These are phyloP conservation scores for Hypsizygus marmoreus DNA, from an alignment of 768 basidiomycete species.

Conservation along the genomic window DNA sequence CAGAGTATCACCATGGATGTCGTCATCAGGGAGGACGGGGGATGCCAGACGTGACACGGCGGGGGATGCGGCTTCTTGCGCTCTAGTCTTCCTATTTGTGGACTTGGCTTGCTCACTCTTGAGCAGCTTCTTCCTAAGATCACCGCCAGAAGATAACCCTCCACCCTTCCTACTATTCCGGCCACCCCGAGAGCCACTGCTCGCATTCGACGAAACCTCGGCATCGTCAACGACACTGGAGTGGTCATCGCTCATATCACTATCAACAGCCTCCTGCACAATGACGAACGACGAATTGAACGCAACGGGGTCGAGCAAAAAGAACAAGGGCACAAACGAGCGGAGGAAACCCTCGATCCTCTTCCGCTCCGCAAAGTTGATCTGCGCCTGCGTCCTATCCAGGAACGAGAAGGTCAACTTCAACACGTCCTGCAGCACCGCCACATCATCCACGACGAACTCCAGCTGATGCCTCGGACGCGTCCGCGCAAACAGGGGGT, in stretches of 20 bases:
- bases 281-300: conserved; percentile 74
- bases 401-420: conserved; percentile 90
- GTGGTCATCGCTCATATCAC: conserved; percentile 58
- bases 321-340: conserved; percentile 73
- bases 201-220: conserved; percentile 41
- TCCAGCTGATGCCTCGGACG: conserved; percentile 78
- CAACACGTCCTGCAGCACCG: conserved; percentile 81
- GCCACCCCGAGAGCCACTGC: conserved; percentile 40
- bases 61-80: conserved; percentile 48
- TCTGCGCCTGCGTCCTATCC: conserved; percentile 82
- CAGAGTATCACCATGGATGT: conserved; percentile 30
- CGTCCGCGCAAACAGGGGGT: conserved; percentile 59
- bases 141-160: conserved; percentile 44
- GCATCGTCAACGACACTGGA: conserved; percentile 36
- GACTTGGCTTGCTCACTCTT: conserved; percentile 85
- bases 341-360: conserved; percentile 84
- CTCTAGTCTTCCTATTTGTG: conserved; percentile 58
- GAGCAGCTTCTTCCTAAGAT: conserved; percentile 76
- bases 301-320: conserved; percentile 68
- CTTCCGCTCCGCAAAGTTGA: conserved; percentile 70
- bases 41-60: conserved; percentile 63
- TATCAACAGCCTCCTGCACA: conserved; percentile 54
- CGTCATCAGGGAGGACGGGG: conserved; percentile 52
- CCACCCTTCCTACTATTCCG: conserved; percentile 28
- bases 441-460: conserved; percentile 71